phyloP scores from a whole-genome alignment of 106 monocot genomes.

The Dioscorea dumetorum region DNA sequence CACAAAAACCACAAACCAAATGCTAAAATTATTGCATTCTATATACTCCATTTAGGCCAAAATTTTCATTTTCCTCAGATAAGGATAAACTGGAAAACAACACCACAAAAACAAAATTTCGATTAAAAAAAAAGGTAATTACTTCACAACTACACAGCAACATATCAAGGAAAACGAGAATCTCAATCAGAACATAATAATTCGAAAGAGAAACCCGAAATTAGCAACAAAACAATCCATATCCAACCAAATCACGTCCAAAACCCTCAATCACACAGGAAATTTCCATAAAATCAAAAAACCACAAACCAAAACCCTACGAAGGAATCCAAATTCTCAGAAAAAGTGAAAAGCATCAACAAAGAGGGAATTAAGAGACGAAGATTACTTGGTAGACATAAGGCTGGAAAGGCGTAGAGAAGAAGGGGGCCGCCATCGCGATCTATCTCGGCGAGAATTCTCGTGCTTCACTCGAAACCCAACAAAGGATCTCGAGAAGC shows the following conservation, averaged over 20 bases:
- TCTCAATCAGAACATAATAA: too few species aligned
- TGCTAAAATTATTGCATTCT: too few species aligned
- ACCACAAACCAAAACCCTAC: not conserved
- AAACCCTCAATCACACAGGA: not conserved
- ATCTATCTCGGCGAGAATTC: not conserved
- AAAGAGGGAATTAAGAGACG: not conserved
- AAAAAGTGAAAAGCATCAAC: not conserved
- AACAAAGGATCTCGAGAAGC: too few species aligned
- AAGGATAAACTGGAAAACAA: too few species aligned
- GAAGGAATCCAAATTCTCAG: not conserved
- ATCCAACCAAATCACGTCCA: not conserved
- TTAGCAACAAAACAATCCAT: not conserved
- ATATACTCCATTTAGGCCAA: too few species aligned
- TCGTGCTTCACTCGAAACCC: too few species aligned
- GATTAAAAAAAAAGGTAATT: too few species aligned
- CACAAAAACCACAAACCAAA: too few species aligned
- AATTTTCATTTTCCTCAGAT: too few species aligned
- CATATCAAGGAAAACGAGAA: too few species aligned
- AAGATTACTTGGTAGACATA: conserved; percentile 85
- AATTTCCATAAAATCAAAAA: not conserved
- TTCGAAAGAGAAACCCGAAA: not conserved
- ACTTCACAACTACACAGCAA: too few species aligned
- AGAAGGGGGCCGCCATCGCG: conserved; percentile 82
- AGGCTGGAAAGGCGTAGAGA: conserved; percentile 90
- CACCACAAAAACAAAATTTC: too few species aligned